These are phyloP conservation scores for Pseudoturritis turrita DNA, from an alignment of 345 rosid species.

Conservation along the genomic window DNA sequence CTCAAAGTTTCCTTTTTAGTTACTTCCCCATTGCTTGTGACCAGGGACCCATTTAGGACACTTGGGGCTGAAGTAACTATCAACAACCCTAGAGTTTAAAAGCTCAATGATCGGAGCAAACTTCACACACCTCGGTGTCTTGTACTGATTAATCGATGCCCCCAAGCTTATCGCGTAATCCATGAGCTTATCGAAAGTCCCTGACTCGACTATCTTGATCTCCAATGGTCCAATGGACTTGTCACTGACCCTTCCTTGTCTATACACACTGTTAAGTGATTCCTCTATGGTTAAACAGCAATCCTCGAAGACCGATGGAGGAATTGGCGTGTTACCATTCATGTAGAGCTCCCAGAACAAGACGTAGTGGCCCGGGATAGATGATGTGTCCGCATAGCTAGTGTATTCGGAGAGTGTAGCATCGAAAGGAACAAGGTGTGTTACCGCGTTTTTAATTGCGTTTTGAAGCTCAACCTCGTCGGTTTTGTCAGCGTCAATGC, in stretches of 20 bases:
- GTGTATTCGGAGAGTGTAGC: constrained; percentile 80
- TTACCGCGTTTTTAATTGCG: constrained; percentile 81
- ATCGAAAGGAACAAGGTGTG: constrained; percentile 72
- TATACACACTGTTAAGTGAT: constrained; percentile 90
- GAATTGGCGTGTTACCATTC: constrained; percentile 67
- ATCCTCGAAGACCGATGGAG: constrained; percentile 87
- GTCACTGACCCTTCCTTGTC: constrained; percentile 85
- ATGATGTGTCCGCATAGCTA: constrained; percentile 74
- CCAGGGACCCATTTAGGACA: constrained; percentile 95
- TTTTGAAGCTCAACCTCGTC: constrained; percentile 95
- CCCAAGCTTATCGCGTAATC: constrained; percentile 91
- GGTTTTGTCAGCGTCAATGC: constrained; percentile 94
- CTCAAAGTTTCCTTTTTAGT: constrained; percentile 20
- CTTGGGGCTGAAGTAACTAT: constrained; percentile 74
- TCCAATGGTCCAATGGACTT: constrained; percentile 91
- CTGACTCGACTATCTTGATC: constrained; percentile 80
- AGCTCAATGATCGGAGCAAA: constrained; percentile 90
- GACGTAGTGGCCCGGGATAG: constrained; percentile 87
- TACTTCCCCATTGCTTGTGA: constrained; percentile 71
- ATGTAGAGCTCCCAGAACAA: constrained; percentile 78
- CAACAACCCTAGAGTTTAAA: constrained; percentile 64
- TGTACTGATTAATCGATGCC: constrained; percentile 94
- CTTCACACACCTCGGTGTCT: constrained; percentile 96
- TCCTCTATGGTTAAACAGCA: constrained; percentile 89
- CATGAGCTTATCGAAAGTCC: constrained; percentile 97